A percentile compares a stretch with the other conserved stretches of the same genome.
Conservation (phyloP, 2,329 filamentous ascomycete genomes). For the Endothia cerciana region DNA sequence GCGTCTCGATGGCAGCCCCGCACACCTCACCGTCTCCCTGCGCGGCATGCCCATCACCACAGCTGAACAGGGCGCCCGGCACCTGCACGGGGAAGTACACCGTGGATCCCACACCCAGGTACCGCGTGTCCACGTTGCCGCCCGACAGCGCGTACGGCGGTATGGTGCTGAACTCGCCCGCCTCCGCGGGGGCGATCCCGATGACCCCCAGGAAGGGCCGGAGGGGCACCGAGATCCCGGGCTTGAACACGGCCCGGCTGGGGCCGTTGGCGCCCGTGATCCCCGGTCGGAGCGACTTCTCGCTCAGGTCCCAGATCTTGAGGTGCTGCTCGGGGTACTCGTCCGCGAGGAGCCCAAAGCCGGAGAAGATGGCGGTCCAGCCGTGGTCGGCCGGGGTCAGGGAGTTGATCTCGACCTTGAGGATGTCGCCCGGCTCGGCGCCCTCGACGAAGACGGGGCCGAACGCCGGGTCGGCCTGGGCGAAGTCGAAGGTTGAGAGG, state of each 20-base stretch:
- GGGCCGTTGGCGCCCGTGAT: constrained; percentile 34
- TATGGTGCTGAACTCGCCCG: constrained; percentile 52
- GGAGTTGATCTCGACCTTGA: constrained; percentile 54
- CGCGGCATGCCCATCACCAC: constrained; percentile 57
- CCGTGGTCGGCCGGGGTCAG: constrained; percentile 51
- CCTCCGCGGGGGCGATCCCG: constrained; percentile 51
- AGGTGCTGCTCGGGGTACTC: constrained; percentile 49
- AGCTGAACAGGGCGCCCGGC: constrained; percentile 55
- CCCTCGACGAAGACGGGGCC: constrained; percentile 54
- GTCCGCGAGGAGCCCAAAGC: constrained; percentile 54
- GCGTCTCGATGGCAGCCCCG: constrained; percentile 60
- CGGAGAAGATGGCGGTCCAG: constrained; percentile 56
- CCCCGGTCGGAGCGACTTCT: constrained; percentile 22
- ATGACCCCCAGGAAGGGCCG: constrained; percentile 57
- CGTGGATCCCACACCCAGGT: constrained; percentile 49
- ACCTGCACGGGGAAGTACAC: constrained; percentile 55
- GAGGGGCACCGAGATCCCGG: constrained; percentile 52
- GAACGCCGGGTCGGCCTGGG: constrained; percentile 51
- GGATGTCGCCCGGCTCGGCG: constrained; percentile 54
- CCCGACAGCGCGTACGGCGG: constrained; percentile 52
- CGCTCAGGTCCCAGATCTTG: constrained; percentile 52
- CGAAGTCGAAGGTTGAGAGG: constrained; percentile 46
- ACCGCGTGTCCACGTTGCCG: constrained; percentile 59
- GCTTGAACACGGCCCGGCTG: constrained; percentile 47
- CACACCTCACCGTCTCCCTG: constrained; percentile 60